These are phyloP conservation scores for Epichloe sibirici DNA, from an alignment of 2,329 filamentous ascomycete genomes.

Conservation along the genomic window DNA sequence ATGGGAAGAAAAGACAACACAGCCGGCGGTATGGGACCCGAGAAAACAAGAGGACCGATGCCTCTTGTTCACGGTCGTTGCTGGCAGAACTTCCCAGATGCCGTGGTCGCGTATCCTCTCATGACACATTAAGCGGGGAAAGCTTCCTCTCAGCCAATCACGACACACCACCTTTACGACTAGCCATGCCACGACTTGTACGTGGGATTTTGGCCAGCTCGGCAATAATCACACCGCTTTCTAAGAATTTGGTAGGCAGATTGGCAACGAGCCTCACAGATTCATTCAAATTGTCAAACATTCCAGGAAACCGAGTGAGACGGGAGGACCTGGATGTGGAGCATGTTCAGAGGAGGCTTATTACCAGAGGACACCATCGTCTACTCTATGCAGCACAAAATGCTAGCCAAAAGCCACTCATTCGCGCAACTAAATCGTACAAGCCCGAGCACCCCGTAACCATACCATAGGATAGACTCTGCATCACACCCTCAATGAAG, in stretches of 20 bases:
- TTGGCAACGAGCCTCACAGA: too few relatives aligned
- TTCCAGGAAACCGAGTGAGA: too few relatives aligned
- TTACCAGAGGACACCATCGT: too few relatives aligned
- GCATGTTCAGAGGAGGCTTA: too few relatives aligned
- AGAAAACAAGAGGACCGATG: slow-evolving; percentile 1
- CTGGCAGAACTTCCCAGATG: slow-evolving; percentile 8
- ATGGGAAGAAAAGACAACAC: not conserved
- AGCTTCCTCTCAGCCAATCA: slow-evolving; percentile 18
- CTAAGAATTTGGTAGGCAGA: too few relatives aligned
- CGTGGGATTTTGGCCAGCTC: too few relatives aligned
- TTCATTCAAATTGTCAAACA: too few relatives aligned
- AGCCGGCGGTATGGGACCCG: not conserved
- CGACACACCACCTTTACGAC: slow-evolving; percentile 8
- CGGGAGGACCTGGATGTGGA: too few relatives aligned
- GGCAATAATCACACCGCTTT: too few relatives aligned
- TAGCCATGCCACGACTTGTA: slow-evolving; percentile 8
- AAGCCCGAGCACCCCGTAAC: not conserved
- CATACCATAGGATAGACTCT: too few relatives aligned
- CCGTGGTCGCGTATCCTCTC: slow-evolving; percentile 17
- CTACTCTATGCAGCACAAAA: not conserved
- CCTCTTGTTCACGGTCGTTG: slow-evolving; percentile 5
- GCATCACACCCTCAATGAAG: not conserved
- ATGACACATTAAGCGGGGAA: slow-evolving; percentile 29
- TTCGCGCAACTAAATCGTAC: not conserved
- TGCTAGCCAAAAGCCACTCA: not conserved